Evolutionary conservation across 345 rosid species (phyloP), one percentile per base, ranked within the genome.

Genomic region (Capsella bursapastoris): DNA sequence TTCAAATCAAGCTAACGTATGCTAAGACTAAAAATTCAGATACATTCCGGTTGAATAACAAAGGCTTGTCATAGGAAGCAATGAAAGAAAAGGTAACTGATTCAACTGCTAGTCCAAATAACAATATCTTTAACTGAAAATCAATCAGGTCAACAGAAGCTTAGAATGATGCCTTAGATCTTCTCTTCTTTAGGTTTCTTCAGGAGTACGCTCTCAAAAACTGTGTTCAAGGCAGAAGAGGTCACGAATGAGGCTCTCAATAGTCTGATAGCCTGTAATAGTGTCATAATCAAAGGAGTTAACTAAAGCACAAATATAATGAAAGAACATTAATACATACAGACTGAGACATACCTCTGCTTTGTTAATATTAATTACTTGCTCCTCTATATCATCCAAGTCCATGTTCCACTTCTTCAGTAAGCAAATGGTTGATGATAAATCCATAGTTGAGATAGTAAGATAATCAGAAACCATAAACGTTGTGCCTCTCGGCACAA

Each of bases 121-220:
- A 45, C 18, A 45, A 45, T 14, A 45, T 15, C 18, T 45, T 1
- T 5, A 6, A 31, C n/a, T 45, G 18, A n/a, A n/a, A 45, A 45
- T 14, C 8, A 14, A 45, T 5, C 8, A 14, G 49, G 2, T n/a
- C 18, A 5, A 45, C 8, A 6, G 48, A 44, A 34, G 44, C 44
- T 34, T 40, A 14, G 25, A 63, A 7, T 45, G 14, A 44, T 63
- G 51, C 16, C 11, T 43, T 45, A 69, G 45, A 57, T 45, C 57
- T 56, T 68, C 73, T 71, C 66, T 48, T 25, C 38, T 48, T 59
- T 59, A 0, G 28, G 67, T 18, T 59, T 71, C 50, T 61, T 49
- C 6, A 10, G 16, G 16, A 60, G 38, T 8, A 71, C 37, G 13
- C 59, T 59, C 1, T 18, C 18, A 3, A 71, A 4, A 71, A 15